These are phyloP conservation scores for Leccinum obscurum DNA, from an alignment of 768 basidiomycete species.

Conservation along the genomic window DNA sequence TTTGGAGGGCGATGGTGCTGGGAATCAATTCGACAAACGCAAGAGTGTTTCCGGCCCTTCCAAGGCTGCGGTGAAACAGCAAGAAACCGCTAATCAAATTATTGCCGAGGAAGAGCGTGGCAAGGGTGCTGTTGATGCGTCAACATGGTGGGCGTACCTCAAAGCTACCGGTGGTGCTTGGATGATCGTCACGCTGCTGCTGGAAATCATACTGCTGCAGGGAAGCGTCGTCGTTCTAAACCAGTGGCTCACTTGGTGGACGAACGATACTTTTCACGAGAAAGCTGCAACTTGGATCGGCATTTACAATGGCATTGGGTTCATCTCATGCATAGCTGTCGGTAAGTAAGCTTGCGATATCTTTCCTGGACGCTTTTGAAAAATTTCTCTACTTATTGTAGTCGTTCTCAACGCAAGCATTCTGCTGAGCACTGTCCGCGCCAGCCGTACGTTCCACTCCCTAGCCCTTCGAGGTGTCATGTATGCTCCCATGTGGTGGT, in stretches of 20 bases:
- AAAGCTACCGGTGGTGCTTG: constrained; percentile 28
- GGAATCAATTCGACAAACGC: constrained; percentile 21
- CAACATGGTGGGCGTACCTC: constrained; percentile 34
- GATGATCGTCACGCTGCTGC: constrained; percentile 21
- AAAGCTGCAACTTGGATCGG: constrained; percentile 30
- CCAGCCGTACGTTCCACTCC: constrained; percentile 30
- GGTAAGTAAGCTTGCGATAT: constrained; percentile 18
- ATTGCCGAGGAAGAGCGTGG: constrained; percentile 30
- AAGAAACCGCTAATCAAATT: constrained; percentile 12
- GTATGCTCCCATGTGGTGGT: constrained; percentile 31
- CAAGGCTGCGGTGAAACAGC: constrained; percentile 12
- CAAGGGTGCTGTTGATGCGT: constrained; percentile 22
- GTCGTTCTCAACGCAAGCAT: constrained; percentile 28
- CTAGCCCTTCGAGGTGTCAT: constrained; percentile 24
- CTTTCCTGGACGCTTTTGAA: not conserved
- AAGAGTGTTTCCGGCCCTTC: constrained; percentile 17
- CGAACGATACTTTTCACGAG: constrained; percentile 25
- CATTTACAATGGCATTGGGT: constrained; percentile 30
- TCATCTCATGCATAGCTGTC: constrained; percentile 18
- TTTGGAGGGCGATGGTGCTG: constrained; percentile 8
- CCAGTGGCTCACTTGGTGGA: constrained; percentile 36
- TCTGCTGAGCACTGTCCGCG: constrained; percentile 28
- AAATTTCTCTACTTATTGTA: constrained; percentile 4
- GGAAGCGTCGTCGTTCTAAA: constrained; percentile 24
- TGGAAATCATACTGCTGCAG: constrained; percentile 26